Percentiles rank a stretch among this genome's conserved stretches.
phyloP scores from a whole-genome alignment of 345 rosid species.

The Combretum micranthum region DNA sequence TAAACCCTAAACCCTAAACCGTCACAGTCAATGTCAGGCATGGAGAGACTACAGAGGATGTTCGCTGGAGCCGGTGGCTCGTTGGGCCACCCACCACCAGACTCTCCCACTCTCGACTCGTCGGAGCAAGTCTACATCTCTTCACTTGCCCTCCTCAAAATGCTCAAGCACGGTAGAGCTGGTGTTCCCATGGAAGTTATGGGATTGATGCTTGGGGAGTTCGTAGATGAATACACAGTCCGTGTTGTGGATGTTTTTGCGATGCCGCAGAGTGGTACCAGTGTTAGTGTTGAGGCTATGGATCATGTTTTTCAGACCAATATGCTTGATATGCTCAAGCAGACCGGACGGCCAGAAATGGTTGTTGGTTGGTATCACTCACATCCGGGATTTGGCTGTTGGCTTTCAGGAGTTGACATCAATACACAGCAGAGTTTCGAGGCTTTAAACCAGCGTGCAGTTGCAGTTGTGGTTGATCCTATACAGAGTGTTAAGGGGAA shows the following conservation, averaged over 20 bases:
- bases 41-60: conserved; percentile 89
- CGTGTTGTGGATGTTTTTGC: too few relatives aligned
- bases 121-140: conserved; percentile 99
- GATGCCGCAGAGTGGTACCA: too few relatives aligned
- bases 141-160: conserved; percentile 95
- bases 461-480: conserved; percentile 98
- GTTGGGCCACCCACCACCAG: conserved; percentile 82
- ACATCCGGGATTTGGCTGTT: too few relatives aligned
- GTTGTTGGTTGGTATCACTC: too few relatives aligned
- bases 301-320: too few relatives aligned
- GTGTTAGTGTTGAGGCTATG: too few relatives aligned
- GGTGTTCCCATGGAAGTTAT: conserved; percentile 99
- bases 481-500: conserved; percentile 97
- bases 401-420: conserved; percentile 99
- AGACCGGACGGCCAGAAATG: too few relatives aligned
- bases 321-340: too few relatives aligned
- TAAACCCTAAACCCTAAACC: too few relatives aligned
- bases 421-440: conserved; percentile 99
- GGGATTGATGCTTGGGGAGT: too few relatives aligned
- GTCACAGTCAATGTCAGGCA: too few relatives aligned
- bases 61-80: conserved; percentile 86
- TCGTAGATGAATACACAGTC: too few relatives aligned
- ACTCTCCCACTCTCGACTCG: conserved; percentile 88
- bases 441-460: conserved; percentile 96
- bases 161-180: conserved; percentile 97